phyloP scores from a whole-genome alignment of 1,284 basidiomycete genomes.

The Cutaneotrichosporon cavernicola region DNA sequence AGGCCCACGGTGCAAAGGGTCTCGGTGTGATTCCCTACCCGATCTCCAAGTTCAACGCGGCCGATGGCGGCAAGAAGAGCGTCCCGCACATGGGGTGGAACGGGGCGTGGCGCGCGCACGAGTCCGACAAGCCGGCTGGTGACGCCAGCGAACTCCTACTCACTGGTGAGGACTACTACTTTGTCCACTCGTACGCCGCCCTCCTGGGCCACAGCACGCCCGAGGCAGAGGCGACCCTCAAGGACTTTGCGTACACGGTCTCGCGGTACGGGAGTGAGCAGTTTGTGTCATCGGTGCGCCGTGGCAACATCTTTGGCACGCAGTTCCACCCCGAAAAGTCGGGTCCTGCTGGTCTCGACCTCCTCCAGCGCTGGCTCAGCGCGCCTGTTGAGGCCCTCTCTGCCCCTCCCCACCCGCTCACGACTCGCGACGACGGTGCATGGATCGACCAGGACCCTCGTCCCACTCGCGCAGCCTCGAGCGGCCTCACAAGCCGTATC shows the following conservation, averaged over 20 bases:
- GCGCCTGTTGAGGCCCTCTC: slow-evolving; percentile 50
- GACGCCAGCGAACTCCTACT: slow-evolving; percentile 51
- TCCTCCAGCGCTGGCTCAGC: slow-evolving; percentile 81
- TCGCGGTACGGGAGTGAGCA: slow-evolving; percentile 91
- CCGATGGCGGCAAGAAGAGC: slow-evolving; percentile 60
- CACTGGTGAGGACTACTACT: slow-evolving; percentile 74
- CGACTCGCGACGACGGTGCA: not conserved
- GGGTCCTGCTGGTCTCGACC: slow-evolving; percentile 79
- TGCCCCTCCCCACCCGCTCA: slow-evolving; percentile 22
- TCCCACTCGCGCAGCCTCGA: slow-evolving; percentile 47
- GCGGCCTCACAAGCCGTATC: slow-evolving; percentile 86
- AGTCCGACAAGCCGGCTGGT: slow-evolving; percentile 8
- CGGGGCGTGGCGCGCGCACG: slow-evolving; percentile 55
- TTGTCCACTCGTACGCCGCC: slow-evolving; percentile 88
- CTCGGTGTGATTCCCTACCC: slow-evolving; percentile 54
- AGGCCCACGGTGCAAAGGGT: slow-evolving; percentile 57
- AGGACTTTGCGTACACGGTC: slow-evolving; percentile 75
- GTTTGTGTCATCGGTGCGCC: slow-evolving; percentile 83
- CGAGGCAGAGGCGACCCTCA: slow-evolving; percentile 52
- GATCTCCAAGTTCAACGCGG: slow-evolving; percentile 50
- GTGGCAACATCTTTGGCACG: slow-evolving; percentile 84
- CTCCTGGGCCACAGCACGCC: slow-evolving; percentile 58
- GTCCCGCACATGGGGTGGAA: slow-evolving; percentile 99
- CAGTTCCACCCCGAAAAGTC: slow-evolving; percentile 99
- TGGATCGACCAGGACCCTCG: slow-evolving; percentile 21